Conservation (phyloP, 1,139 yeast species). For the Blastobotrys buckinghamii region DNA sequence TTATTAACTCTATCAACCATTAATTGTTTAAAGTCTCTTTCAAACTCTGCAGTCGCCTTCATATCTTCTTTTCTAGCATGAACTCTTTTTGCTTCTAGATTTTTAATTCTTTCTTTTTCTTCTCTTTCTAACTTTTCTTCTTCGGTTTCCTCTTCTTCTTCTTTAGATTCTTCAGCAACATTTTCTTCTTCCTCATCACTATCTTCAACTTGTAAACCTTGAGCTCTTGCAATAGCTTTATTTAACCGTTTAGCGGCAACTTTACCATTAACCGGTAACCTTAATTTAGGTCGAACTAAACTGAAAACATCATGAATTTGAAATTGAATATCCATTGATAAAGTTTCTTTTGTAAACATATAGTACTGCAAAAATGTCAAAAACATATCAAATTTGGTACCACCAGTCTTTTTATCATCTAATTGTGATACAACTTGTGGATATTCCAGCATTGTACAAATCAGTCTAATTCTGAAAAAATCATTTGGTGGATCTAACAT, state of each 20-base stretch:
- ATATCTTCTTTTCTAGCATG: conserved; percentile 21
- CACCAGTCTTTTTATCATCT: conserved; percentile 9
- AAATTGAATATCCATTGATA: conserved; percentile 62
- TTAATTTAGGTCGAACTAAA: conserved; percentile 32
- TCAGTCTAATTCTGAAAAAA: conserved; percentile 64
- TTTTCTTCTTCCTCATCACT: conserved; percentile 14
- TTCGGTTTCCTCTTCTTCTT: conserved; percentile 16
- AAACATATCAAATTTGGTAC: conserved; percentile 37
- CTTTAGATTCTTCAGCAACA: conserved; percentile 2
- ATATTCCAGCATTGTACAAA: conserved; percentile 37
- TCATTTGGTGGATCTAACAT: conserved; percentile 59
- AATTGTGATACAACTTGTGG: conserved; percentile 21
- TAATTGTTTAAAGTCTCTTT: conserved; percentile 31
- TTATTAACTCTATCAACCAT: conserved; percentile 27
- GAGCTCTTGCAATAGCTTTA: conserved; percentile 26
- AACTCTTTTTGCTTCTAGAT: conserved; percentile 14
- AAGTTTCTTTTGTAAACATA: conserved; percentile 55
- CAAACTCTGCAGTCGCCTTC: conserved; percentile 31
- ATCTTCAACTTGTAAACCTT: conserved; percentile 21
- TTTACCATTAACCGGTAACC: conserved; percentile 37
- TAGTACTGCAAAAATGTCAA: conserved; percentile 70
- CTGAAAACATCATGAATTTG: conserved; percentile 43
- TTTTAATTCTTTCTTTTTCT: conserved; percentile 13
- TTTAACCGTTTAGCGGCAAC: conserved; percentile 26
- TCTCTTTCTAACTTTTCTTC: conserved; percentile 19